Conservation (phyloP, 129 eudicot species). For the Heracleum sosnowskyi region DNA sequence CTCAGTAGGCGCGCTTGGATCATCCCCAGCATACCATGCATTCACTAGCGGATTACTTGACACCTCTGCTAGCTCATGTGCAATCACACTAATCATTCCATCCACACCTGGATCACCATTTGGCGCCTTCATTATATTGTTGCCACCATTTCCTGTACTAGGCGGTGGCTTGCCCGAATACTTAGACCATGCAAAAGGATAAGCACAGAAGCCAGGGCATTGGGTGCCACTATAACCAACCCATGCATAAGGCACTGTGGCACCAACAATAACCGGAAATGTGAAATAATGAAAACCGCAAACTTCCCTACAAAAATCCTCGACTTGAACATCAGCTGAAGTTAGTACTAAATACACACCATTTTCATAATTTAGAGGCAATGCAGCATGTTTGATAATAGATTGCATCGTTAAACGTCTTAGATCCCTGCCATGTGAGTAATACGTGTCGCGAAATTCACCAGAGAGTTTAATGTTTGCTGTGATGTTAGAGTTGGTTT, state of each 20-base stretch:
- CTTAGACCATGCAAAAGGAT: conserved; percentile 54
- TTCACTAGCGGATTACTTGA: conserved; percentile 54
- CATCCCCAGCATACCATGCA: conserved; percentile 55
- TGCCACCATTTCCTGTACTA: conserved; percentile 7
- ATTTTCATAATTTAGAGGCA: conserved; percentile 36
- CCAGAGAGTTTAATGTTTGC: conserved; percentile 28
- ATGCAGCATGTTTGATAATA: conserved; percentile 30
- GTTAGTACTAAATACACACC: conserved; percentile 54
- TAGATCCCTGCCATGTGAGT: conserved; percentile 41
- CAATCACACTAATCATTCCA: conserved; percentile 66
- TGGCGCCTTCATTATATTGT: conserved; percentile 38
- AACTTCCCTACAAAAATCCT: conserved; percentile 57
- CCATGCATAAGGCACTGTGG: conserved; percentile 56
- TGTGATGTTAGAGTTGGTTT: conserved; percentile 48
- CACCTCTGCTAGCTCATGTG: conserved; percentile 57
- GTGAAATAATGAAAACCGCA: conserved; percentile 70
- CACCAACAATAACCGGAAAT: conserved; percentile 47
- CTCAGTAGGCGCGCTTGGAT: conserved; percentile 53
- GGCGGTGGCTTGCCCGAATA: conserved; percentile 33
- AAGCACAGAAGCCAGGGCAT: conserved; percentile 58
- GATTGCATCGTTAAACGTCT: conserved; percentile 40
- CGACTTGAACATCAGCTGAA: conserved; percentile 41
- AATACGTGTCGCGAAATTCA: conserved; percentile 32
- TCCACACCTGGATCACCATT: conserved; percentile 52
- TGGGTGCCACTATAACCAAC: conserved; percentile 57